A percentile compares a stretch with the other conserved stretches of the same genome.
Conservation (phyloP, 768 basidiomycete species). For the Rhodotorula taiwanensis region DNA sequence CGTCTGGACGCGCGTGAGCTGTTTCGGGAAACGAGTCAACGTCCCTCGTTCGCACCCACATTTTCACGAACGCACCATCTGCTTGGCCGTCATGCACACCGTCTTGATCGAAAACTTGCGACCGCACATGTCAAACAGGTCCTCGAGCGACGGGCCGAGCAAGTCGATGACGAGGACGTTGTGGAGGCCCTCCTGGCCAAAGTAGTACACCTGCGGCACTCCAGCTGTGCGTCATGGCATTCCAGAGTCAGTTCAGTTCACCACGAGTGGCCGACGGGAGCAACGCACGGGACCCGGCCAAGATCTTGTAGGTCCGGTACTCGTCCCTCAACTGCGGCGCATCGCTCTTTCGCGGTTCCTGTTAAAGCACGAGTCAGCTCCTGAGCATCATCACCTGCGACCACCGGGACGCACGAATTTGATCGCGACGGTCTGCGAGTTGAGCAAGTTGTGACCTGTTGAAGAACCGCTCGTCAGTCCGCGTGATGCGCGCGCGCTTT, state of each 20-base stretch:
- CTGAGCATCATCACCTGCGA: too few species aligned
- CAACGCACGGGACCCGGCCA: conserved; percentile 75
- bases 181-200: conserved; percentile 96
- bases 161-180: conserved; percentile 98
- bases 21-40: conserved; percentile 14
- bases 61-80: conserved; percentile 69
- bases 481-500: not conserved
- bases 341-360: conserved; percentile 78
- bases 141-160: conserved; percentile 90
- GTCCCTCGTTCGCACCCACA: not conserved
- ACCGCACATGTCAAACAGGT: conserved; percentile 98
- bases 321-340: conserved; percentile 97
- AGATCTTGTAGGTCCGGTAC: conserved; percentile 94
- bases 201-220: conserved; percentile 98
- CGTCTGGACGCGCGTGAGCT: conserved; percentile 92
- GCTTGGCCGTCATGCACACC: conserved; percentile 96
- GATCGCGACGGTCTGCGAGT: conserved; percentile 97
- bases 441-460: conserved; percentile 89
- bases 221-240: conserved; percentile 56
- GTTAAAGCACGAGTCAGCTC: not conserved
- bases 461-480: not conserved
- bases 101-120: conserved; percentile 97
- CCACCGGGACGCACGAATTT: conserved; percentile 95
- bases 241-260: not conserved
- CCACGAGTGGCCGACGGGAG: conserved; percentile 53